Evolutionary conservation across 805 yeast species (phyloP).

Genomic region (Suhomyces faveliae): DNA sequence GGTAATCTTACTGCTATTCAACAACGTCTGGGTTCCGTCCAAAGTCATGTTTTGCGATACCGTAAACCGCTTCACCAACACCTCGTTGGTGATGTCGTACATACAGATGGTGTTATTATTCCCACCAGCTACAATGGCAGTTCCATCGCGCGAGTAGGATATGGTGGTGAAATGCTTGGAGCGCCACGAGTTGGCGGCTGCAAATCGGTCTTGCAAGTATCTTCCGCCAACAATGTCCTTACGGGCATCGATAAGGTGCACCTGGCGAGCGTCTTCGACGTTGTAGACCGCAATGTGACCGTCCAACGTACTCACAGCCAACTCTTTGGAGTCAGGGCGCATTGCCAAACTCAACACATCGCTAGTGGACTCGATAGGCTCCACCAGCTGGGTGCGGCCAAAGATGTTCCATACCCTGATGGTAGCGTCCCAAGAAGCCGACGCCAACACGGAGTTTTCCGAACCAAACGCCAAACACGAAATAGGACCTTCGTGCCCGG

Average conservation of each 20-base stretch:
- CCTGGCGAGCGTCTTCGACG: conserved; percentile 75
- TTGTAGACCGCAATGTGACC: conserved; percentile 87
- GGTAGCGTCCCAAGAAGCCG: conserved; percentile 96
- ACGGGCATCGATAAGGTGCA: conserved; percentile 80
- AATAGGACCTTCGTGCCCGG: conserved; percentile 96
- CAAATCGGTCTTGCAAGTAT: conserved; percentile 75
- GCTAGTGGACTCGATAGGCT: conserved; percentile 80
- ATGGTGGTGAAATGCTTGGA: conserved; percentile 81
- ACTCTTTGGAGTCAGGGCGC: conserved; percentile 90
- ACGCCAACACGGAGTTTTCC: conserved; percentile 74
- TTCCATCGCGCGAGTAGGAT: conserved; percentile 86
- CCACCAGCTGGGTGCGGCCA: conserved; percentile 81
- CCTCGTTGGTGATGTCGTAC: conserved; percentile 87
- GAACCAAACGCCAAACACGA: conserved; percentile 82
- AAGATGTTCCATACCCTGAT: conserved; percentile 91
- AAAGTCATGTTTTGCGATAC: conserved; percentile 88
- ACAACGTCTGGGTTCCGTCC: conserved; percentile 77
- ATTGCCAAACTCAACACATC: conserved; percentile 82
- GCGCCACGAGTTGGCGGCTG: conserved; percentile 75
- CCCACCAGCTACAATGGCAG: conserved; percentile 87
- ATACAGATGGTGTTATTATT: conserved; percentile 87
- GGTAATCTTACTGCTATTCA: conserved; percentile 81
- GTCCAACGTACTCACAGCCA: conserved; percentile 84
- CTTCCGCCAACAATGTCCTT: conserved; percentile 88
- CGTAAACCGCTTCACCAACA: conserved; percentile 73